Base-by-base conservation (phyloP, 306 rosid species). In the Arachis stenosperma region DNA sequence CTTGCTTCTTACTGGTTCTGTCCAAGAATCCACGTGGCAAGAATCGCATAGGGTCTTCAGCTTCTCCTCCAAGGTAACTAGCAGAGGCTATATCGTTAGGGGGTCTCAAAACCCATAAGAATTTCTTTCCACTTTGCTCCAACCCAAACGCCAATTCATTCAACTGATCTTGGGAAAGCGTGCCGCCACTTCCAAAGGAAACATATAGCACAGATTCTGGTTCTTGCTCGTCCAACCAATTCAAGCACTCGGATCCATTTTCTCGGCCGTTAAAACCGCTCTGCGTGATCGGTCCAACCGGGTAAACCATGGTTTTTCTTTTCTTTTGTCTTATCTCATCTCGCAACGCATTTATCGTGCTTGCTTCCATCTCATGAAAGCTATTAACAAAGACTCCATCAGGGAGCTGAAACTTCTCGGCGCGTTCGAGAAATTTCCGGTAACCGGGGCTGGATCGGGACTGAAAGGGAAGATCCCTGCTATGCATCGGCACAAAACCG, bases 201-300 rank as follows among this genome's bases (percentile, higher is more conserved):
- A 78, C 73, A 57, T 47, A 78, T 8, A 81, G 13, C 64, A 81
- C 82, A 0, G 85, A 81, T 1, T 65, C 59, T 0, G 81, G 81
- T 36, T 78, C 51, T 70, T 78, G 77, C 3, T 63, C 46, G 9
- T 78, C 73, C 67, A 78, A 78, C 81, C 81, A 78, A 33, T 17
- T 37, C 9, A 78, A 78, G 46, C 76, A 78, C 39, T 55, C 66
- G 5, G 30, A 41, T 42, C 47, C 71, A 13, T 76, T 61, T 51
- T 65, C 60, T 1, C 59, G 50, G 60, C 42, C 42, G n/a, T 39
- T 53, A 43, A 71, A 59, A 1, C 65, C 81, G 8, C 4, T 66
- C 13, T 80, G 77, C 53, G 42, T 66, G n/a, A 81, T 69, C 8
- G 88, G 88, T 56, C 88, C 88, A 10, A 84, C 78, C 0, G 76